Conservation (phyloP, 106 monocot species). For the Phalaenopsis aphrodite region DNA sequence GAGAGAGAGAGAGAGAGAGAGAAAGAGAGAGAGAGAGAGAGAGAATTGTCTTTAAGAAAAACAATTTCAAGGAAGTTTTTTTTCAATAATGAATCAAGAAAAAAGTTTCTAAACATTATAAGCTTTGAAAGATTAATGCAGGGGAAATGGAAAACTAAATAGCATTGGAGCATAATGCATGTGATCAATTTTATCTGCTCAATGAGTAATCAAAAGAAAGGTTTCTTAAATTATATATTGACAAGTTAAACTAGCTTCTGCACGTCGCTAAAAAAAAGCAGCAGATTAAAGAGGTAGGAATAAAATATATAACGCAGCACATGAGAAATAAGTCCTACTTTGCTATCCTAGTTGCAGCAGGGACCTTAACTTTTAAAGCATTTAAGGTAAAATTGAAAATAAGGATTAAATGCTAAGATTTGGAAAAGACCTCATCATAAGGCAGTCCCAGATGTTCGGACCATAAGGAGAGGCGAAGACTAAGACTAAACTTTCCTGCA, state of each 20-base stretch:
- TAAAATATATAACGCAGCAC: neutral
- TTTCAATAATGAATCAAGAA: neutral
- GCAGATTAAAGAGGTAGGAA: neutral
- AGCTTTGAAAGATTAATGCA: neutral
- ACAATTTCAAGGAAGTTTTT: neutral
- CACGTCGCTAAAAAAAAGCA: neutral
- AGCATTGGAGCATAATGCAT: neutral
- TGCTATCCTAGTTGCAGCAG: neutral
- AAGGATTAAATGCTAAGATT: neutral
- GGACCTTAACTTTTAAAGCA: neutral
- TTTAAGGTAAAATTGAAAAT: neutral
- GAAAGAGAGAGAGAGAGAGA: too few species aligned
- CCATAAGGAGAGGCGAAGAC: slow-evolving; percentile 90
- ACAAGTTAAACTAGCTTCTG: neutral
- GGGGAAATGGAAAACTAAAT: neutral
- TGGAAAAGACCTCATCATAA: slow-evolving; percentile 62
- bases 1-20: too few species aligned
- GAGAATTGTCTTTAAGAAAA: too few species aligned
- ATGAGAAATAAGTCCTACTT: neutral
- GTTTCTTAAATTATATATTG: neutral
- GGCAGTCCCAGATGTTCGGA: slow-evolving; percentile 87
- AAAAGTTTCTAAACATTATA: neutral
- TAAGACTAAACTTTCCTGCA: slow-evolving; percentile 92
- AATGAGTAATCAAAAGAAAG: neutral
- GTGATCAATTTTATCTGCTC: neutral